A percentile compares a stretch with the other conserved stretches of the same genome.
phyloP scores from a whole-genome alignment of 352 stramenopile genomes.

The Vaucheria bursata region DNA sequence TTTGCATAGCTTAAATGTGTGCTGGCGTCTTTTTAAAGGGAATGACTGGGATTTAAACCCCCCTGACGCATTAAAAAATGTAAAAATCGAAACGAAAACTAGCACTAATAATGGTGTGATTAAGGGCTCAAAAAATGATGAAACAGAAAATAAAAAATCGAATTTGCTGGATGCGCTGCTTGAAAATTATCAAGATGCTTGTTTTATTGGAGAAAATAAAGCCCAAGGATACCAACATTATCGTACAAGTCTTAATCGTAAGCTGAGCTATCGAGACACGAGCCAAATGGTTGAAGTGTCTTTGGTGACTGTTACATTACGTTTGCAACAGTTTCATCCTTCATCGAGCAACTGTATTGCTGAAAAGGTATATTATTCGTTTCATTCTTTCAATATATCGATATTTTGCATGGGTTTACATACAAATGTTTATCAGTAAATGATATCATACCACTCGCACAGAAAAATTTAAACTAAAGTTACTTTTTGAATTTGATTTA shows the following conservation, averaged over 20 bases:
- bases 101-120: neutral
- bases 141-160: constrained; percentile 16
- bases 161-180: constrained; percentile 37
- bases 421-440: no score
- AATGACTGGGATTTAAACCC: constrained; percentile 24
- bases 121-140: neutral
- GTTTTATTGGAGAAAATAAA: neutral
- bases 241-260: neutral
- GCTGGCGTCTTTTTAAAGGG: constrained; percentile 43
- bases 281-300: constrained; percentile 36
- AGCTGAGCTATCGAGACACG: constrained; percentile 18
- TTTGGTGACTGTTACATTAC: constrained; percentile 29
- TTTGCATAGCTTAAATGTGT: constrained; percentile 18
- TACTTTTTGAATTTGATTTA: no score
- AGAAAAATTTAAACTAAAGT: no score
- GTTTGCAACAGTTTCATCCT: constrained; percentile 21
- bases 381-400: no score
- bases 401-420: no score
- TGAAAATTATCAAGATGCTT: constrained; percentile 40
- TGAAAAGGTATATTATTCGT: no score
- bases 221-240: neutral
- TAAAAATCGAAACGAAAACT: neutral
- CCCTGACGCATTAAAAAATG: neutral
- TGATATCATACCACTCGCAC: no score
- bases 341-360: no score